phyloP scores from a whole-genome alignment of 208 protist species.

The Leishmania gerbilli region DNA sequence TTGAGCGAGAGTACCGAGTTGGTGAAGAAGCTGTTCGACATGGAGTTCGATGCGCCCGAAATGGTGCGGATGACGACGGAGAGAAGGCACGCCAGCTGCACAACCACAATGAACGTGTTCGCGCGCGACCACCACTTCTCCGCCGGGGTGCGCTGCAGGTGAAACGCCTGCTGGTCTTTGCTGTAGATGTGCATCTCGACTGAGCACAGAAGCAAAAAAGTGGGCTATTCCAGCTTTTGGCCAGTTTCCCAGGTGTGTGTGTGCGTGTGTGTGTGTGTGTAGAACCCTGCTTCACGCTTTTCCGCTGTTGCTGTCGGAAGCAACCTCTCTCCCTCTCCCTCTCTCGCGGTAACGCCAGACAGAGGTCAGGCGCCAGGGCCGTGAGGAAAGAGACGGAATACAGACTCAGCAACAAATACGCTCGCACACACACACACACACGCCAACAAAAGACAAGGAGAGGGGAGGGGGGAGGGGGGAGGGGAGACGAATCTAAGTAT shows the following conservation, averaged over 20 bases:
- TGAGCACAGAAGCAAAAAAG: no score
- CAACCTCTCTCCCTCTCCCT: no score
- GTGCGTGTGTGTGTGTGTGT: no score
- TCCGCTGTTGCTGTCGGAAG: no score
- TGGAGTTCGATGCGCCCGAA: constrained; percentile 41
- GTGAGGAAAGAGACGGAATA: no score
- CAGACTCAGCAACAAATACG: not conserved
- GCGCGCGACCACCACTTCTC: constrained; percentile 73
- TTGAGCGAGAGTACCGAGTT: constrained; percentile 41
- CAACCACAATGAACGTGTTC: constrained; percentile 55
- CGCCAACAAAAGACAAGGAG: not conserved
- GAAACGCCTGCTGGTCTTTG: constrained; percentile 82
- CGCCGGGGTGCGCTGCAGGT: constrained; percentile 55
- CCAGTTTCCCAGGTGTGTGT: not conserved
- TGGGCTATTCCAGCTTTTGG: no score
- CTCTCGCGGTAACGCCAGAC: no score
- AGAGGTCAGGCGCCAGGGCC: no score
- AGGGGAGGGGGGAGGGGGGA: not conserved
- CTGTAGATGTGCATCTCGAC: constrained; percentile 78
- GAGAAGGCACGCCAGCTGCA: constrained; percentile 75
- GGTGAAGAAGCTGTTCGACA: constrained; percentile 71
- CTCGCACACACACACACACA: not conserved
- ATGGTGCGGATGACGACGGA: constrained; percentile 53
- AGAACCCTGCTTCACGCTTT: no score
- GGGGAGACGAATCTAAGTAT: not conserved